phyloP scores from a whole-genome alignment of 345 rosid genomes.

The Clarkia xantiana region DNA sequence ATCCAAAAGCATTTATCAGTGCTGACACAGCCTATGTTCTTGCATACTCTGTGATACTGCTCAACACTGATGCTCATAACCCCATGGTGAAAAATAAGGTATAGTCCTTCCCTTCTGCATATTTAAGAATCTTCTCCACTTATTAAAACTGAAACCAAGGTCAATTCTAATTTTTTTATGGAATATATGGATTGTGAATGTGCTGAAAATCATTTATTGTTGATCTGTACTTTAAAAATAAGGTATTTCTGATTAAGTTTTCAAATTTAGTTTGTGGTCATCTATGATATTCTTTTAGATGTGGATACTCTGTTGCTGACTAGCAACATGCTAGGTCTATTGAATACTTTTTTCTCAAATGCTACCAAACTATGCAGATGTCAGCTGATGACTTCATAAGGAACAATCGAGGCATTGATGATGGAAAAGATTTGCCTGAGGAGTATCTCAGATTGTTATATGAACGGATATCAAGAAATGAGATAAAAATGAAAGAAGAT shows the following conservation, averaged over 20 bases:
- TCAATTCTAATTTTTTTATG: no score
- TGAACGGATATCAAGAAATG: slow-evolving; percentile 87
- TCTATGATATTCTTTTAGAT: no score
- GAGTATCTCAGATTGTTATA: slow-evolving; percentile 79
- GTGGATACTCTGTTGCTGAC: no score
- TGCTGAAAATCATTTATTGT: no score
- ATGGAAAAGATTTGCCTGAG: slow-evolving; percentile 90
- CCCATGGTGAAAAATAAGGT: slow-evolving; percentile 97
- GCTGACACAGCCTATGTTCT: slow-evolving; percentile 97
- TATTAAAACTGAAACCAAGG: no score
- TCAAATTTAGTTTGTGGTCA: no score
- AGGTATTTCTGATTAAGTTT: no score
- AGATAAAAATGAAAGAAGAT: slow-evolving; percentile 97
- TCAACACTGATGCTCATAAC: slow-evolving; percentile 97
- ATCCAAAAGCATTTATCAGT: slow-evolving; percentile 76
- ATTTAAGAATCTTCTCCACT: no score
- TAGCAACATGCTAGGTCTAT: slow-evolving; percentile 4
- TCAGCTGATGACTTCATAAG: slow-evolving; percentile 92
- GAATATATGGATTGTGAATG: no score
- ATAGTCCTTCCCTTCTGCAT: slow-evolving; percentile 9
- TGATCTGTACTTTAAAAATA: no score
- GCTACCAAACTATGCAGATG: slow-evolving; percentile 53
- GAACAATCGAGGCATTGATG: slow-evolving; percentile 98
- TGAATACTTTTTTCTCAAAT: slow-evolving; percentile 10
- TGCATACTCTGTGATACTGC: slow-evolving; percentile 90